Evolutionary conservation across 176 grass and related monocot genomes (phyloP).

Genomic region (Rhynchospora tenuis): DNA sequence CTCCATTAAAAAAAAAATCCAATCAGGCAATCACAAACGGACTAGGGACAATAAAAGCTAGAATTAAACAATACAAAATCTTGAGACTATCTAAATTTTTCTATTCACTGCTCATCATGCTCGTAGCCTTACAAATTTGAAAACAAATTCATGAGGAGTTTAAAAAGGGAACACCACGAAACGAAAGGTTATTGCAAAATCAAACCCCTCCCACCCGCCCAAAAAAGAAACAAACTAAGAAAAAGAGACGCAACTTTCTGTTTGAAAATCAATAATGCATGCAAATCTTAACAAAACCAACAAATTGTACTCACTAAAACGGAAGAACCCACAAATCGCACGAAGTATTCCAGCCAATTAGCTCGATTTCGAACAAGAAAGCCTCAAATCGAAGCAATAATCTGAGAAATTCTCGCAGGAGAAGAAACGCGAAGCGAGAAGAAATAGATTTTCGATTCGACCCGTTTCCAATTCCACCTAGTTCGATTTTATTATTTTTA

Average conservation of each 20-base stretch:
- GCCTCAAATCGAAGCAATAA: background rate
- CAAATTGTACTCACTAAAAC: constrained; percentile 9
- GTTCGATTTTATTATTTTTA: background rate
- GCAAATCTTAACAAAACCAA: background rate
- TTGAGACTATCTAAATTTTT: background rate
- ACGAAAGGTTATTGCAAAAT: background rate
- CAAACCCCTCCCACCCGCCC: background rate
- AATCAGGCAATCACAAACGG: background rate
- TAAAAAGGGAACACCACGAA: background rate
- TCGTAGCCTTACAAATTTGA: background rate
- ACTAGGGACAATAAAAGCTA: background rate
- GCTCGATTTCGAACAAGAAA: background rate
- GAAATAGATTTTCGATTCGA: background rate
- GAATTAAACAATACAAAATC: background rate
- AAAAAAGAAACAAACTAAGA: background rate
- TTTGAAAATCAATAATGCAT: background rate
- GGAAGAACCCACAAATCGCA: background rate
- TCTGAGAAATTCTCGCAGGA: background rate
- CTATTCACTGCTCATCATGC: background rate
- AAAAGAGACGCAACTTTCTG: background rate
- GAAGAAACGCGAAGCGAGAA: background rate
- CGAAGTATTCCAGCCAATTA: background rate
- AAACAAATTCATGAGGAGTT: background rate
- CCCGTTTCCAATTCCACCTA: background rate
- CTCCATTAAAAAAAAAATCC: background rate